These are phyloP conservation scores for Aureobasidium uvarum DNA, from an alignment of 2,329 filamentous ascomycete species.

Conservation along the genomic window DNA sequence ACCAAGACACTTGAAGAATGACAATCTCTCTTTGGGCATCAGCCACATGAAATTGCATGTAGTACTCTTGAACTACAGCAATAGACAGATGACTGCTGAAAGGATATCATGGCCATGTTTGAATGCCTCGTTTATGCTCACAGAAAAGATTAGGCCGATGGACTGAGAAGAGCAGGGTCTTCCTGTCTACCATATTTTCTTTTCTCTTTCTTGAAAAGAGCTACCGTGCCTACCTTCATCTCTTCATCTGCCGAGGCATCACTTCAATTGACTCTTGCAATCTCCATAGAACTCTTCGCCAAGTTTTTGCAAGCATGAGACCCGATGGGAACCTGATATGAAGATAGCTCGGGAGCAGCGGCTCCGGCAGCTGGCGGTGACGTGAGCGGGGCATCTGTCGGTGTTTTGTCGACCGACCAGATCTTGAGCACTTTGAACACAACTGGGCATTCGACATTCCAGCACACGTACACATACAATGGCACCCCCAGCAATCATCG, in stretches of 20 bases:
- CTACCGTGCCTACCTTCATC: too few relatives aligned
- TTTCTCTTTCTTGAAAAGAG: too few relatives aligned
- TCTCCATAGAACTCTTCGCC: too few relatives aligned
- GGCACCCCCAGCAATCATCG: slow-evolving; percentile 90
- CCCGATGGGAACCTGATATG: too few relatives aligned
- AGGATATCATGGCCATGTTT: neutral
- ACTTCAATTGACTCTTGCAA: too few relatives aligned
- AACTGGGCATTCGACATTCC: neutral
- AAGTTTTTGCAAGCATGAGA: too few relatives aligned
- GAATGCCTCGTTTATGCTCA: neutral
- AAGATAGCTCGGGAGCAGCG: neutral
- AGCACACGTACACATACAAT: slow-evolving; percentile 52
- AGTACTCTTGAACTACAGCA: neutral
- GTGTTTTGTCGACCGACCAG: slow-evolving; percentile 1
- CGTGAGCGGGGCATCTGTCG: slow-evolving; percentile 10
- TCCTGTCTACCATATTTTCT: neutral
- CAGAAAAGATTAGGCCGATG: neutral
- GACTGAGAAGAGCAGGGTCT: neutral
- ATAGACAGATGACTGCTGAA: neutral
- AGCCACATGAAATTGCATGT: neutral
- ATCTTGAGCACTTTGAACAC: neutral
- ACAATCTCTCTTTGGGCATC: neutral
- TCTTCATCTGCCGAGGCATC: too few relatives aligned
- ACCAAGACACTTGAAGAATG: neutral
- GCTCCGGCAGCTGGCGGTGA: neutral